Conservation (phyloP, 2,329 filamentous ascomycete species). For the Fusarium ambrosium region DNA sequence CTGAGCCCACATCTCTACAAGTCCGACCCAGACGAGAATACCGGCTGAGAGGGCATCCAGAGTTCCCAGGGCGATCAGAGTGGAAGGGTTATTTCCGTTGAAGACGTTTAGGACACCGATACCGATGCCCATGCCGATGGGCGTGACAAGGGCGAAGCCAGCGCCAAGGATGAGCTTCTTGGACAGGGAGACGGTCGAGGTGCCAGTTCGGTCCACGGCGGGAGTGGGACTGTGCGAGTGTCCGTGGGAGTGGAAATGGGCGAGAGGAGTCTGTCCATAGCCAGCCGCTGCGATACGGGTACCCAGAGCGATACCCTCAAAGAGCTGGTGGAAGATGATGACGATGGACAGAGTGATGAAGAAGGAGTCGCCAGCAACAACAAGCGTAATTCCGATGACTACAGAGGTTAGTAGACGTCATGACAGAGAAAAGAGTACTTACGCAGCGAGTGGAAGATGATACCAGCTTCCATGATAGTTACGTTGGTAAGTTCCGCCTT, state of each 20-base stretch:
- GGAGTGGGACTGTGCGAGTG: slow-evolving; percentile 38
- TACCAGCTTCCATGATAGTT: slow-evolving; percentile 77
- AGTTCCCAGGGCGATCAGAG: slow-evolving; percentile 78
- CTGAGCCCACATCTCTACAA: slow-evolving; percentile 83
- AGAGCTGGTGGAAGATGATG: slow-evolving; percentile 83
- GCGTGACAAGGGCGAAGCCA: slow-evolving; percentile 78
- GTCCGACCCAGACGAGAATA: slow-evolving; percentile 81
- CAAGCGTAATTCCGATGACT: slow-evolving; percentile 75
- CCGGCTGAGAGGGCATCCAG: slow-evolving; percentile 81
- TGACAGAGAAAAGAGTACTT: slow-evolving; percentile 46
- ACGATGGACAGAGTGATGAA: slow-evolving; percentile 72
- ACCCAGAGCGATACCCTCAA: slow-evolving; percentile 81
- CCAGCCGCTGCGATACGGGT: slow-evolving; percentile 75
- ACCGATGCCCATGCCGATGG: slow-evolving; percentile 84
- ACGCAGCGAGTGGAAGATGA: slow-evolving; percentile 81
- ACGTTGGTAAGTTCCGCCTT: slow-evolving; percentile 54
- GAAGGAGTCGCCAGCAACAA: slow-evolving; percentile 68
- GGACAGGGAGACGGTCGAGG: slow-evolving; percentile 52
- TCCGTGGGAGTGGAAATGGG: slow-evolving; percentile 31
- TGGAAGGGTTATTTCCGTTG: slow-evolving; percentile 79
- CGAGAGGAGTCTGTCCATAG: slow-evolving; percentile 36
- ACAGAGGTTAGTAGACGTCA: background rate
- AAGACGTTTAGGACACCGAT: slow-evolving; percentile 77
- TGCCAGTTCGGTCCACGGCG: slow-evolving; percentile 32
- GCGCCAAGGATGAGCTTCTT: slow-evolving; percentile 72